phyloP scores from a whole-genome alignment of 371 early-diverging fungal species.

The Lichtheimia ornata region DNA sequence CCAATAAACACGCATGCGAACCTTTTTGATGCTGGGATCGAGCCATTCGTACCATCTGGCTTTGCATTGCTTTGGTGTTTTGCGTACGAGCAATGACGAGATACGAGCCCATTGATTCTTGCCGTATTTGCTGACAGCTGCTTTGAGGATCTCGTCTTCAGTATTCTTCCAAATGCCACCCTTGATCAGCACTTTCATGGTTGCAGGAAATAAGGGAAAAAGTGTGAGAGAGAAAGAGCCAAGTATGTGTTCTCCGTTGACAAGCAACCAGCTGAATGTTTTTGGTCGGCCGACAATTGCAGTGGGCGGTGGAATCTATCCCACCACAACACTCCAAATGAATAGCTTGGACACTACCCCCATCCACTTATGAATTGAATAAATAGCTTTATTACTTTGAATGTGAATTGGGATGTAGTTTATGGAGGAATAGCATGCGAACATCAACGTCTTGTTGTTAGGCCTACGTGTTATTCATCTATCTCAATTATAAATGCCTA shows the following conservation, averaged over 20 bases:
- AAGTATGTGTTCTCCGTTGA: background rate
- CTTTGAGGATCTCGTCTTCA: slow-evolving; percentile 98
- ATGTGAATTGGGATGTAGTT: too few relatives aligned
- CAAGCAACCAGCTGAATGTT: too few relatives aligned
- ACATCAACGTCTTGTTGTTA: too few relatives aligned
- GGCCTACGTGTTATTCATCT: too few relatives aligned
- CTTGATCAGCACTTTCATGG: slow-evolving; percentile 38
- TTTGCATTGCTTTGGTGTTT: slow-evolving; percentile 98
- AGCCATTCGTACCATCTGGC: slow-evolving; percentile 99
- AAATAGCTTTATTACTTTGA: too few relatives aligned
- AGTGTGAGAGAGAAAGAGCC: background rate
- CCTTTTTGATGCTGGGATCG: slow-evolving; percentile 96
- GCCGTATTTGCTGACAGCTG: slow-evolving; percentile 97
- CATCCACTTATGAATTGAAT: too few relatives aligned
- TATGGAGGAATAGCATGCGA: too few relatives aligned
- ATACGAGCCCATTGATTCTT: slow-evolving; percentile 99
- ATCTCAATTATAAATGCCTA: too few relatives aligned
- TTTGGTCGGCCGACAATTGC: too few relatives aligned
- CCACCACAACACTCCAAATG: too few relatives aligned
- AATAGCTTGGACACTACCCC: too few relatives aligned
- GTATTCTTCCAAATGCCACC: slow-evolving; percentile 91
- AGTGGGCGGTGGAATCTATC: too few relatives aligned
- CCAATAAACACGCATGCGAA: slow-evolving; percentile 20
- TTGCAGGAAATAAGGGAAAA: slow-evolving; percentile 1
- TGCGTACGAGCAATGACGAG: slow-evolving; percentile 91